Percentiles rank a stretch among this genome's conserved stretches.
Evolutionary conservation across 257 asterid species (phyloP).

Genomic region (Rehmannia glutinosa): DNA sequence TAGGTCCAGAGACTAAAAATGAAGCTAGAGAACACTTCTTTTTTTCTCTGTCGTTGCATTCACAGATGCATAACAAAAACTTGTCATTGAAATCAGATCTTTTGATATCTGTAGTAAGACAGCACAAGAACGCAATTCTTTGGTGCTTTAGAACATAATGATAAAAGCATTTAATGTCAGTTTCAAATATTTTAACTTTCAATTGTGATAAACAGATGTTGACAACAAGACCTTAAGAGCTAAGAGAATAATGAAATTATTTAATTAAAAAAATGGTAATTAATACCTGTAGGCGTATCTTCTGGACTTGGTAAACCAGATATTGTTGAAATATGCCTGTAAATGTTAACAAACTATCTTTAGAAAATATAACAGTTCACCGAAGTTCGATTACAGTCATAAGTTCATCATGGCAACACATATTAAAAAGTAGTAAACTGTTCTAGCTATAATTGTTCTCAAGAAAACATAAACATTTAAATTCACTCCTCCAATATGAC

Average conservation of each 20-base stretch:
- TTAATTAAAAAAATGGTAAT: slow-evolving; percentile 17
- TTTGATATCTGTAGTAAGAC: neutral
- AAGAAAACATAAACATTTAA: no score
- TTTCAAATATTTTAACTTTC: neutral
- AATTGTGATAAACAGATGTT: neutral
- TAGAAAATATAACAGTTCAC: neutral
- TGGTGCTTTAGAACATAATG: neutral
- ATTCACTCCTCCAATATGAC: no score
- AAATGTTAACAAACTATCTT: slow-evolving; percentile 4
- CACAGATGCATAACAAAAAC: neutral
- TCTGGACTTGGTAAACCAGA: slow-evolving; percentile 88
- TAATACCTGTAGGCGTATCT: slow-evolving; percentile 85
- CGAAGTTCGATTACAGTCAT: slow-evolving; percentile 1
- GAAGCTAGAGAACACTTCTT: neutral
- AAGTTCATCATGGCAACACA: slow-evolving; percentile 11
- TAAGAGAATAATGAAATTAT: slow-evolving; percentile 9
- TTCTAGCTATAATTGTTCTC: neutral
- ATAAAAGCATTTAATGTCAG: neutral
- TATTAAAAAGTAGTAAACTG: neutral
- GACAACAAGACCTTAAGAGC: neutral
- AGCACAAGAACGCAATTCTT: neutral
- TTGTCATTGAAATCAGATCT: neutral
- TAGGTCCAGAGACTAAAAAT: neutral
- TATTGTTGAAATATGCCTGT: slow-evolving; percentile 91
- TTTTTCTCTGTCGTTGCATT: neutral